Conservation (phyloP, 768 basidiomycete genomes). For the Termitomyces titanicus region DNA sequence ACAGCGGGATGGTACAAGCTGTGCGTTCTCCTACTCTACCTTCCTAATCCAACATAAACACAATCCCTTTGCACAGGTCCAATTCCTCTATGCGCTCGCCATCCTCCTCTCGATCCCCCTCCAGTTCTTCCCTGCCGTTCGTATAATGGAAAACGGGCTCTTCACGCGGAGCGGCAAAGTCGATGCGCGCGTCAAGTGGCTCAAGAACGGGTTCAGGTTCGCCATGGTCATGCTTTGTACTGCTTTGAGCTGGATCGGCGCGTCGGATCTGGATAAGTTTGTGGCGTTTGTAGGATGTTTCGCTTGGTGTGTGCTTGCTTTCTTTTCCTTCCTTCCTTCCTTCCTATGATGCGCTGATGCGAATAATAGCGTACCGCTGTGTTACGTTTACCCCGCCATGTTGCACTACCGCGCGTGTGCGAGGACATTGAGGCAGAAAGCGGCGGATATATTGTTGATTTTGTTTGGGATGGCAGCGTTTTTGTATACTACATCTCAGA, state of each 20-base stretch:
- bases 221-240: conserved; percentile 75
- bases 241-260: conserved; percentile 78
- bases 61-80: conserved; percentile 42
- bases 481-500: conserved; percentile 78
- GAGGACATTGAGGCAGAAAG: conserved; percentile 60
- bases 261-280: conserved; percentile 91
- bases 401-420: conserved; percentile 88
- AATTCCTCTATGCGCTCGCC: conserved; percentile 87
- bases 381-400: conserved; percentile 93
- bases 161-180: conserved; percentile 87
- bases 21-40: conserved; percentile 41
- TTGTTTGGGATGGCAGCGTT: conserved; percentile 72
- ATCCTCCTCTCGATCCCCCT: conserved; percentile 91
- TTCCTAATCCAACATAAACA: not conserved
- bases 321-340: no score
- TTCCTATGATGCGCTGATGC: not conserved
- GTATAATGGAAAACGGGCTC: conserved; percentile 95
- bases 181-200: conserved; percentile 85
- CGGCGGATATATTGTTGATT: conserved; percentile 68
- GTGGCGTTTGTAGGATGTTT: conserved; percentile 91
- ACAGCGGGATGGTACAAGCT: conserved; percentile 83
- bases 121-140: conserved; percentile 95
- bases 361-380: conserved; percentile 84
- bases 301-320: conserved; percentile 66
- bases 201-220: conserved; percentile 89